Evolutionary conservation across 1,284 basidiomycete species (phyloP), one percentile per base, ranked within the genome.

Genomic region (Veloporphyrellus conicus): DNA sequence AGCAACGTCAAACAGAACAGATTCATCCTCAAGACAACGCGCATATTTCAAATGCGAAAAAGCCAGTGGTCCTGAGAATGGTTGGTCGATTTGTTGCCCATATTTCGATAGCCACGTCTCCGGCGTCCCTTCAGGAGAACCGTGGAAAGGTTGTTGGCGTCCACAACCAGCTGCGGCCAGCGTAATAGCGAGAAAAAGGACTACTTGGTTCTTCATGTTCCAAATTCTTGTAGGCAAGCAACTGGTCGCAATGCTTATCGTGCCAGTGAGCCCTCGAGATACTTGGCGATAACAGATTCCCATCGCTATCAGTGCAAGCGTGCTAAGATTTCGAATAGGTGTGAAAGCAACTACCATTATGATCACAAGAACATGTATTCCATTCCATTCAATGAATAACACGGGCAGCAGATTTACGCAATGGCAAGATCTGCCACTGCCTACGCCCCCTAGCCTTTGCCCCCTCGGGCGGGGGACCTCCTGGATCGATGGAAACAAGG

Each of bases 11-110:
- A 87, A 88, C 5, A 63, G 49, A 6, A 59, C 62, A 11, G 62
- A 62, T 48, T 74, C 72, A 49, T 84, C 74, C 53, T 87, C 82
- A 23, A 90, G 70, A 59, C 87, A 89, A 42, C 77, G 76, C n/a
- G 71, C 63, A 56, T 87, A 88, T 1, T 84, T 78, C 19, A 84
- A 64, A 57, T 87, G 87, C 16, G 84, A 80, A 71, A 89, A 89
- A 0, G 84, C 73, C 14, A 88, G 69, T 37, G 84, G 85, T 0
- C 86, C 87, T 11, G 83, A 79, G 68, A 84, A 89, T 3, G 74
- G 66, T 47, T 80, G 77, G 66, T 89, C 85, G 29, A 74, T 71
- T 58, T 87, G 86, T n/a, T 68, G 58, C 15, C 86, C 87, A 54
- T 87, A 89, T 64, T 86, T 87, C 46, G 77, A 71, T 10, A 73